Base-by-base conservation (phyloP, 2,329 filamentous ascomycete genomes). In the Sarocladium brachiariae region DNA sequence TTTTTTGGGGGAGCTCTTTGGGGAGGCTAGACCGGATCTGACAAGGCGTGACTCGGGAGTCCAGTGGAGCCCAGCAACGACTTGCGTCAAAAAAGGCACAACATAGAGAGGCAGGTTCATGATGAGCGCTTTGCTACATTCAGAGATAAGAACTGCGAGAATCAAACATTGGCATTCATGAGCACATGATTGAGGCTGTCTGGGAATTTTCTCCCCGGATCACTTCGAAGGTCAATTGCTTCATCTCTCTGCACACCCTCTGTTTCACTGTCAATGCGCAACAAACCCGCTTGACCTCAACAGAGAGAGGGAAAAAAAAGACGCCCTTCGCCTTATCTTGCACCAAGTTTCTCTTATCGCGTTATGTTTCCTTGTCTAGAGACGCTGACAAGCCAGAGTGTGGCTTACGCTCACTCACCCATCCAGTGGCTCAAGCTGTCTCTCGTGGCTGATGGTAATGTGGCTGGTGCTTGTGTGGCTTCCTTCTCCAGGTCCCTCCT, bases 1-100 rank as follows among this genome's bases (percentile, higher is more conserved):
- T 31, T 34, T 47, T 47, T 25, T 7, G 43, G 43, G 30, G 25
- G 19, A 34, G 30, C 25, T 23, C 37, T 49, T 48, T 21, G 46
- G 46, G 46, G 46, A 27, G 11, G 19, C 46, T 49, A 49, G 19
- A 10, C 46, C 16, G 9, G 19, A 37, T 24, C 2, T 7, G 33
- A 31, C 5, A 49, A n/a, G 23, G 46, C 16, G 21, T 11, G 4
- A 25, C 23, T 9, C 39, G 39, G 39, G 23, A 37, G 21, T 33
- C 43, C 24, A 47, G 43, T 43, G 39, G 39, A 16, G 21, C 25
- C 23, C 5, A 11, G 21, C 21, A 19, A 10, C n/a, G n/a, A n/a
- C 11, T 11, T 25, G 23, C 7, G 39, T 43, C 4, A 25, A 14
- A 27, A 25, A 43, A 16, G 21, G 23, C 11, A 16, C 21, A 25